Evolutionary conservation across 148 eudicot genomes (phyloP).

Genomic region (Vaccinium macrocarpon): DNA sequence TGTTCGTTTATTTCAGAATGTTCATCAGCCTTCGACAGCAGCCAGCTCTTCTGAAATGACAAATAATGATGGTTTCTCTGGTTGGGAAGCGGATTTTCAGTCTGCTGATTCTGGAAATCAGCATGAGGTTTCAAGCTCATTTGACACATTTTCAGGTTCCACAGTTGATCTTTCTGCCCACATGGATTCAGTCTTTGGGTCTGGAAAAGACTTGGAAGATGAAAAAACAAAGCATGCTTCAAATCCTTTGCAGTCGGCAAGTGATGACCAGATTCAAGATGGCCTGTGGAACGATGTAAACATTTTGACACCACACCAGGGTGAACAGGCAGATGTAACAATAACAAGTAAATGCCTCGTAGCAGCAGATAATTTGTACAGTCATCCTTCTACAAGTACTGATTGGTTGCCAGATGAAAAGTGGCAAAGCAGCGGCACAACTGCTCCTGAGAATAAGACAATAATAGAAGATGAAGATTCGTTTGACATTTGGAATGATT

Average conservation of each 20-base stretch:
- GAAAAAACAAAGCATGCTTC: slow-evolving; percentile 25
- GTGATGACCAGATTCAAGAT: slow-evolving; percentile 28
- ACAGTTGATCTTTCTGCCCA: slow-evolving; percentile 41
- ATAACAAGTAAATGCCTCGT: slow-evolving; percentile 22
- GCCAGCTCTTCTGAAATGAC: slow-evolving; percentile 30
- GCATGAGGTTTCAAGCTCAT: slow-evolving; percentile 20
- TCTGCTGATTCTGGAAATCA: slow-evolving; percentile 36
- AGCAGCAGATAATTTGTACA: slow-evolving; percentile 18
- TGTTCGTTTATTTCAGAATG: slow-evolving; percentile 38
- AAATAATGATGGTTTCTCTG: slow-evolving; percentile 40
- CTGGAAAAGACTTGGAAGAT: slow-evolving; percentile 24
- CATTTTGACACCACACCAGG: slow-evolving; percentile 18
- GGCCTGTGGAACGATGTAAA: slow-evolving; percentile 30
- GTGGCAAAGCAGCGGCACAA: slow-evolving; percentile 23
- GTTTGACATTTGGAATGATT: slow-evolving; percentile 53
- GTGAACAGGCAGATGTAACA: slow-evolving; percentile 32
- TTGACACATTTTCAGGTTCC: slow-evolving; percentile 19
- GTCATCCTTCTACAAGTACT: slow-evolving; percentile 25
- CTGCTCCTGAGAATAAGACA: slow-evolving; percentile 22
- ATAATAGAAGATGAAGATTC: slow-evolving; percentile 33
- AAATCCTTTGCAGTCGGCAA: slow-evolving; percentile 22
- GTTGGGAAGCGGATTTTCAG: slow-evolving; percentile 90
- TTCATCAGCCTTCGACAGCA: slow-evolving; percentile 29
- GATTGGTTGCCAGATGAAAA: slow-evolving; percentile 44
- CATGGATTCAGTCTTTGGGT: slow-evolving; percentile 39